phyloP scores from a whole-genome alignment of 176 grass and related monocot species.

The Ananas comosus region DNA sequence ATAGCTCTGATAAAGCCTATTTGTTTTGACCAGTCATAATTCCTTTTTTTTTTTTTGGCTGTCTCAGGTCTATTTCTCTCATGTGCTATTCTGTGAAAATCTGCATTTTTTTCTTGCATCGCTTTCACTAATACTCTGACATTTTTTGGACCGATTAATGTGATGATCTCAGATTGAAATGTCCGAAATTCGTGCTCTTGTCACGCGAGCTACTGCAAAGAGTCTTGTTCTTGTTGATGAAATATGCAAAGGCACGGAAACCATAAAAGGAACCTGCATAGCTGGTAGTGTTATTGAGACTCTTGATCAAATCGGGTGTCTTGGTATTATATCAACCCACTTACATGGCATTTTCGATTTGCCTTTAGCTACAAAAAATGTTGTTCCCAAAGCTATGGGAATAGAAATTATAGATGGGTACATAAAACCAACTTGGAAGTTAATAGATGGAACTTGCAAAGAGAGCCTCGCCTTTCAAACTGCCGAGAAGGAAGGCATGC shows the following conservation, averaged over 20 bases:
- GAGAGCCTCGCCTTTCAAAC: constrained; percentile 96
- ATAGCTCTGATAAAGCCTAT: too few relatives aligned
- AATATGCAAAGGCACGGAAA: constrained; percentile 95
- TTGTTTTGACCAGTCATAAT: too few relatives aligned
- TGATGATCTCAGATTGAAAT: constrained; percentile 73
- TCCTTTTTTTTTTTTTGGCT: too few relatives aligned
- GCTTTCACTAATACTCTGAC: neutral
- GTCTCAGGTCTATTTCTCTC: too few relatives aligned
- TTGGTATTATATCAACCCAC: constrained; percentile 82
- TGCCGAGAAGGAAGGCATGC: constrained; percentile 75
- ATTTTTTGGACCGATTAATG: neutral
- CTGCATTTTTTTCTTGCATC: neutral
- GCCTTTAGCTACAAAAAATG: constrained; percentile 49
- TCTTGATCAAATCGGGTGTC: constrained; percentile 61
- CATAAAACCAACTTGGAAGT: constrained; percentile 68
- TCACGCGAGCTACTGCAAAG: constrained; percentile 44
- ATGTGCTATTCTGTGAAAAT: too few relatives aligned
- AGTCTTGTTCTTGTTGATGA: constrained; percentile 91
- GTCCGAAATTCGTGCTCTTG: constrained; percentile 83
- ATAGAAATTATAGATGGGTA: constrained; percentile 42
- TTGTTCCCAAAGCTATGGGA: constrained; percentile 85
- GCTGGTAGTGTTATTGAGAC: constrained; percentile 91
- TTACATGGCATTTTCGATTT: constrained; percentile 87
- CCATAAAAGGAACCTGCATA: constrained; percentile 89
- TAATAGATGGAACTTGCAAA: constrained; percentile 72